A percentile compares a stretch with the other conserved stretches of the same genome.
Evolutionary conservation across 495 filamentous ascomycete genomes (phyloP).

Genomic region (Glarea lozoyensis): DNA sequence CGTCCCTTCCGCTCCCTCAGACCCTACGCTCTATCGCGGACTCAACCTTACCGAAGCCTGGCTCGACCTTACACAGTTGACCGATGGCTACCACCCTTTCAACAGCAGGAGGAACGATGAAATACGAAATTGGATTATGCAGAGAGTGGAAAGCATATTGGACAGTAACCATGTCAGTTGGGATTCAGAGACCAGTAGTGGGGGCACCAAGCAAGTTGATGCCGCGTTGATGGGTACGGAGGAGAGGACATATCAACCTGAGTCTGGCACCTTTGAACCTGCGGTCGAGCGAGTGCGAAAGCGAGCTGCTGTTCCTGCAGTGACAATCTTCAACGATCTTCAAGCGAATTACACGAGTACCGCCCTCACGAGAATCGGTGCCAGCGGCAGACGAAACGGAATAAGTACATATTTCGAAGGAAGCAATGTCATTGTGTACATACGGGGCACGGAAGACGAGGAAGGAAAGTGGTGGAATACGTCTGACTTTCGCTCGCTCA

Average conservation of each 20-base stretch:
- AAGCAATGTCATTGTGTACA: slow-evolving; percentile 86
- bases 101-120: slow-evolving; percentile 79
- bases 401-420: slow-evolving; percentile 78
- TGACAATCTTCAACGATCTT: slow-evolving; percentile 62
- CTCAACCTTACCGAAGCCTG: slow-evolving; percentile 79
- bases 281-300: slow-evolving; percentile 3
- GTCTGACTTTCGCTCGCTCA: slow-evolving; percentile 25
- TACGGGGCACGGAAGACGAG: slow-evolving; percentile 70
- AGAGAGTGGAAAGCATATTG: slow-evolving; percentile 59
- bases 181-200: slow-evolving; percentile 1
- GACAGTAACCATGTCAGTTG: slow-evolving; percentile 38
- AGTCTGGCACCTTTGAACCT: too few species aligned
- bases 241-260: too few species aligned
- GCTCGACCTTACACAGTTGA: slow-evolving; percentile 69
- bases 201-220: not conserved
- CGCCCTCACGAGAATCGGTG: slow-evolving; percentile 12
- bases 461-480: slow-evolving; percentile 54
- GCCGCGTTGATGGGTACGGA: not conserved
- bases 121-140: slow-evolving; percentile 67
- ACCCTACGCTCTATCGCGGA: slow-evolving; percentile 44
- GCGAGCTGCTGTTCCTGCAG: slow-evolving; percentile 7
- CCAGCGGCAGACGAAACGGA: slow-evolving; percentile 21
- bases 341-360: slow-evolving; percentile 66
- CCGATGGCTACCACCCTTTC: slow-evolving; percentile 74
- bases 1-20: slow-evolving; percentile 60